These are phyloP conservation scores for Phytophthora sojae DNA, from an alignment of 352 stramenopile genomes.

Conservation along the genomic window DNA sequence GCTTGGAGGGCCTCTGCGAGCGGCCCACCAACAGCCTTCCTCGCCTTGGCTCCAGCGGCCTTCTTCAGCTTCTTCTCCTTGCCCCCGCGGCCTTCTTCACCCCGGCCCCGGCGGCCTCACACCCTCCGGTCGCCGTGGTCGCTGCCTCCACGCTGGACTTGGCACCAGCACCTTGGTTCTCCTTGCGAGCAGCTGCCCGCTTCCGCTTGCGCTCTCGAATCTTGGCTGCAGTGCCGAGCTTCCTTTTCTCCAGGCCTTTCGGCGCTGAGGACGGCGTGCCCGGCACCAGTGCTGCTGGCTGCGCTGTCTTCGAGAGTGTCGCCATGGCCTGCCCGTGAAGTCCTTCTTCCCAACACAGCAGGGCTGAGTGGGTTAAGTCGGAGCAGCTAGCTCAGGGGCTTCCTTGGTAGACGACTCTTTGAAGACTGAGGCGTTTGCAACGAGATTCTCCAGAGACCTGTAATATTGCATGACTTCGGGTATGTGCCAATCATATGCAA, in stretches of 20 bases:
- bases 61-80: background rate
- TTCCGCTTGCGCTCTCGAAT: constrained; percentile 1
- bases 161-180: background rate
- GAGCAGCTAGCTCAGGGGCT: background rate
- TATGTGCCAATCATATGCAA: background rate
- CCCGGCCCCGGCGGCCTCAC: background rate
- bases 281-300: background rate
- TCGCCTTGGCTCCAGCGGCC: background rate
- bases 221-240: constrained; percentile 1
- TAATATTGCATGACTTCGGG: background rate
- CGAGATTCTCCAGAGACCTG: background rate
- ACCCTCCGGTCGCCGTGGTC: background rate
- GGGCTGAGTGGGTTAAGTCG: background rate
- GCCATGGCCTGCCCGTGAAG: background rate
- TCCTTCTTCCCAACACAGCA: constrained; percentile 1
- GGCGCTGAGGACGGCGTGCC: background rate
- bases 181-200: background rate
- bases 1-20: background rate
- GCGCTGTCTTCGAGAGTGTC: background rate
- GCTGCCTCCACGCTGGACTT: background rate
- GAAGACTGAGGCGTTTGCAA: background rate
- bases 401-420: background rate
- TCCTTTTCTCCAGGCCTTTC: background rate
- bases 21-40: background rate
- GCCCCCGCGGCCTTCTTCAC: background rate